Evolutionary conservation across 371 early-diverging fungal species (phyloP).

Genomic region (Mucor racemosus): DNA sequence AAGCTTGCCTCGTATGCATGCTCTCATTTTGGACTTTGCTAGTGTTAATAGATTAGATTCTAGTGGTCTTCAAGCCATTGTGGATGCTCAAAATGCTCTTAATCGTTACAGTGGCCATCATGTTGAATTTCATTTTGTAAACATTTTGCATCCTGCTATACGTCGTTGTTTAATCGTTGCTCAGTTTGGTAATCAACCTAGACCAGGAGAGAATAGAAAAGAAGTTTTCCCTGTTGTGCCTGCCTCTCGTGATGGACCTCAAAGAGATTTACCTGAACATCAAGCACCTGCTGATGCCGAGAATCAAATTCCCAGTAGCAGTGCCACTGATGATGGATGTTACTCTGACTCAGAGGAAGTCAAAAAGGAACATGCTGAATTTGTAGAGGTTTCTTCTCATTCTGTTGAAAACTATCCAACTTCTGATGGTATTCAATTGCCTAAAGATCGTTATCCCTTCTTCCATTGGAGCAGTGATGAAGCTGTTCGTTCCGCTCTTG

Average conservation of each 20-base stretch:
- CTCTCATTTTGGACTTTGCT: constrained; percentile 69
- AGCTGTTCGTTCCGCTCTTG: constrained; percentile 45
- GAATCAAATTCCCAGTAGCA: neutral
- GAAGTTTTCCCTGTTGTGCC: constrained; percentile 53
- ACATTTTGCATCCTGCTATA: constrained; percentile 43
- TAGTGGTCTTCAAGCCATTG: constrained; percentile 65
- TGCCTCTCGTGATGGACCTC: constrained; percentile 41
- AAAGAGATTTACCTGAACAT: neutral
- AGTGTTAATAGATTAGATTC: constrained; percentile 67
- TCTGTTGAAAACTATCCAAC: neutral
- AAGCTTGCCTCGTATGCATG: constrained; percentile 53
- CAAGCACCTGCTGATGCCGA: neutral
- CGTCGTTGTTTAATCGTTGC: constrained; percentile 43
- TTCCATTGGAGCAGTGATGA: constrained; percentile 58
- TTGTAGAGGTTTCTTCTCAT: neutral
- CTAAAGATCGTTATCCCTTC: constrained; percentile 51
- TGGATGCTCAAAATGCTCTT: constrained; percentile 58
- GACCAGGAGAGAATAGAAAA: constrained; percentile 9
- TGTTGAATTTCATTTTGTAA: constrained; percentile 58
- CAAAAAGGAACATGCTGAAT: neutral
- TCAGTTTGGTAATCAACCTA: constrained; percentile 48
- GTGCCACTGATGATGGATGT: neutral
- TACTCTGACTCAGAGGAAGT: constrained; percentile 1
- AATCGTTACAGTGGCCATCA: constrained; percentile 58
- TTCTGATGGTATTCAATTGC: constrained; percentile 27